A percentile compares a stretch with the other conserved stretches of the same genome.
phyloP scores from a whole-genome alignment of 768 basidiomycete genomes.

The Tephrocybe sp. region DNA sequence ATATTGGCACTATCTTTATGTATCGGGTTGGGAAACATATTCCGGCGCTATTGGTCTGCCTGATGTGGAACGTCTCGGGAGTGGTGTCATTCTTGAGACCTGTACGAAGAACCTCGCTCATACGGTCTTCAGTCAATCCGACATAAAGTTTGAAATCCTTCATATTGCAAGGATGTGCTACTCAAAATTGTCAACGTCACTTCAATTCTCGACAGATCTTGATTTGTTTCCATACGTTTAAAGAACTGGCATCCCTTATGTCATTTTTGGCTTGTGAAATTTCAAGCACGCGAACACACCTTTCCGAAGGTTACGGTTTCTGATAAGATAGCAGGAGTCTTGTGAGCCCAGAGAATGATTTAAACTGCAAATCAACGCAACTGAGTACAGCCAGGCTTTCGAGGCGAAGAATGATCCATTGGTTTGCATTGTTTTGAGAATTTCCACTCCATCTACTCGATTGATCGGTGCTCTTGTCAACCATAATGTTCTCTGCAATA shows the following conservation, averaged over 20 bases:
- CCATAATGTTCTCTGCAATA: constrained; percentile 64
- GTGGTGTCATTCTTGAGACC: constrained; percentile 63
- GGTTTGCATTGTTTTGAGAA: constrained; percentile 52
- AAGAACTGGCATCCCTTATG: constrained; percentile 30
- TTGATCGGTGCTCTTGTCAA: constrained; percentile 61
- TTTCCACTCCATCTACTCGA: constrained; percentile 77
- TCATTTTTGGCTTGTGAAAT: neutral
- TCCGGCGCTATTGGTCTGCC: constrained; percentile 53
- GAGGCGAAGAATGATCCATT: constrained; percentile 71
- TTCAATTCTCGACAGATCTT: constrained; percentile 1
- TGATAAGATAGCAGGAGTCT: constrained; percentile 21
- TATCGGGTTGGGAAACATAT: constrained; percentile 63
- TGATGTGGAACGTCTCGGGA: constrained; percentile 62
- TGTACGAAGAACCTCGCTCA: constrained; percentile 65
- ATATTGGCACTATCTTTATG: constrained; percentile 73
- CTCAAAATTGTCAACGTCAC: constrained; percentile 8
- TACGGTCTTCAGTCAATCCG: constrained; percentile 59
- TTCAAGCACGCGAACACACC: constrained; percentile 35
- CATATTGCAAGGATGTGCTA: constrained; percentile 84
- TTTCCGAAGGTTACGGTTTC: constrained; percentile 81
- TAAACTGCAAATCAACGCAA: constrained; percentile 37
- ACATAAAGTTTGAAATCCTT: constrained; percentile 76
- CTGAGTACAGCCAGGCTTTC: constrained; percentile 63
- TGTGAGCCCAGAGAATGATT: constrained; percentile 6
- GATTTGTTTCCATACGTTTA: constrained; percentile 32